Base-by-base conservation (phyloP, 2,329 filamentous ascomycete species). In the Cladophialophora immunda region DNA sequence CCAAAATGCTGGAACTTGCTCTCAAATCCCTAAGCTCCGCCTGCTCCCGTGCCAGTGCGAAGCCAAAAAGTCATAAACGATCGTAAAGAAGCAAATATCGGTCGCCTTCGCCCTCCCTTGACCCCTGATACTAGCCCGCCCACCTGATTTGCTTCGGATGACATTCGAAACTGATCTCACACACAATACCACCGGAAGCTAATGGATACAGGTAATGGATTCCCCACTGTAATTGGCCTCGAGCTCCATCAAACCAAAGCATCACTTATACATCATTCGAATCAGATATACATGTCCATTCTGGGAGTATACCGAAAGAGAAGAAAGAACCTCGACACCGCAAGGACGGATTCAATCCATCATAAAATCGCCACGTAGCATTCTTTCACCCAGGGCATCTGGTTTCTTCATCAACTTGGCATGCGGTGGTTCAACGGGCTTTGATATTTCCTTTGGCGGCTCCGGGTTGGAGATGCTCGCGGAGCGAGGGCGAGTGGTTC, bases 351-450 rank as follows among this genome's bases (percentile, higher is more conserved):
- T 6, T 71, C 62, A 74, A 56, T 74, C 72, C 72, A 74, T 74
- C 93, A 98, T 97, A 75, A 99, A 98, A 76, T 99, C 95, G 54
- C 94, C 95, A 82, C 97, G 95, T 72, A 99, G 86, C 75, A 99
- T 98, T 72, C 96, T 89, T 85, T 99, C 95, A 80, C 97, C 94
- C 82, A 97, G 95, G 70, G 91, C 91, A 81, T 99, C 95, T 32
- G 94, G 94, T 83, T 94, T 96, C 50, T 81, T 81, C 70, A 83
- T 80, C 66, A 83, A 80, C 65, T 79, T 76, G 29, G 68, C 67
- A 25, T 67, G 64, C 29, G 68, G 65, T 25, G 65, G 61, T 64
- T 71, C 70, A 22, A 70, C 66, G 71, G 73, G 63, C 67, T 75
- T 80, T 19, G 79, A 77, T 36, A 82, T 78, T 61, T 82, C 79